Base-by-base conservation (phyloP, 768 basidiomycete species). In the Guyanaporus albipodus region DNA sequence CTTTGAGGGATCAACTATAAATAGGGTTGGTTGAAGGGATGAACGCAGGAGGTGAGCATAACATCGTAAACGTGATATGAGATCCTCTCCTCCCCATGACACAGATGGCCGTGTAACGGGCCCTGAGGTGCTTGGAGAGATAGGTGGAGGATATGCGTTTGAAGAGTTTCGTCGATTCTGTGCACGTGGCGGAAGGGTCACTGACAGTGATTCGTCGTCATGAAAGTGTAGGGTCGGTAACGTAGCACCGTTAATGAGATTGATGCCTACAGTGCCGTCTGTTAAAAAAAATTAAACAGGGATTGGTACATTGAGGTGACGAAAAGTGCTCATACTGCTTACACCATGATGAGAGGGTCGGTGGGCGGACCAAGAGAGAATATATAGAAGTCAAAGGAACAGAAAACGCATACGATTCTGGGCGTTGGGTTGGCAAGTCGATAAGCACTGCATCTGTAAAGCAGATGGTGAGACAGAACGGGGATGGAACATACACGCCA, bases 371-470 rank as follows among this genome's bases (percentile, higher is more conserved):
- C 46, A 93, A 73, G 44, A 96, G 76, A 9, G 91, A 94, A 61
- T 95, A 96, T 56, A 97, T 82, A 9, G 86, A 87, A 0, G 87
- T 86, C 36, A 96, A 60, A 9, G 93, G 87, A 1, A 95, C 87
- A n/a, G 93, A 94, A 70, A 96, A 96, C 1, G 93, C 91, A 61
- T 96, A 96, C 17, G 88, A 88, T 64, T 94, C 90, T 4, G 91
- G 87, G 40, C 85, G 74, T 55, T 86, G 85, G 1, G 80, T 80
- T 26, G 91, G 91, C 44, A 91, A 73, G 55, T 91, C 87, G 51
- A 93, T 90, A 33, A 92, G 76, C 19, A 93, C 87, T 23, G 83
- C 83, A 59, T 93, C 91, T 91, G 50, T 21, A 35, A 15, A 49
- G 31, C 29, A 44, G 28, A 42, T 11, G 27, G 49, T 45, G 48